These are phyloP conservation scores for Blastomyces emzantsi DNA, from an alignment of 2,329 filamentous ascomycete species.

Conservation along the genomic window DNA sequence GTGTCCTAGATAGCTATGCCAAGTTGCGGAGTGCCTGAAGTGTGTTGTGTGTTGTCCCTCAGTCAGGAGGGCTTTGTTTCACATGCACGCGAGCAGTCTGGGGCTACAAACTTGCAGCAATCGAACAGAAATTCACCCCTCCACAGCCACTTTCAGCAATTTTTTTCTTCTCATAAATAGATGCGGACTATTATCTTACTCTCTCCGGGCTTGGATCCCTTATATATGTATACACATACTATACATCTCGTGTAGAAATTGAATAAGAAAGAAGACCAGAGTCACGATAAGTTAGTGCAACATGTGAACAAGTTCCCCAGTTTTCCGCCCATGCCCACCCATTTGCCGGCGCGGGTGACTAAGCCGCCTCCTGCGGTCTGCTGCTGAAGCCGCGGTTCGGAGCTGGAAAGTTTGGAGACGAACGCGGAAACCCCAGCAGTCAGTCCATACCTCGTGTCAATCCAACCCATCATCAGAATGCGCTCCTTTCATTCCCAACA, in stretches of 20 bases:
- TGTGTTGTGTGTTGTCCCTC: too few relatives aligned
- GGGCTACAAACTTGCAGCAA: too few relatives aligned
- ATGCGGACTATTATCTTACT: too few relatives aligned
- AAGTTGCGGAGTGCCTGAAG: not conserved
- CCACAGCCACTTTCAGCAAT: too few relatives aligned
- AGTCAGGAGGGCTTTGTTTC: too few relatives aligned
- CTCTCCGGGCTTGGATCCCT: too few relatives aligned
- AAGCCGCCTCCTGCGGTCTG: not conserved
- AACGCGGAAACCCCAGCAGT: too few relatives aligned
- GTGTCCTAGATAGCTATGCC: not conserved
- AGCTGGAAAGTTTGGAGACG: not conserved
- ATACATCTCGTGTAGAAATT: not conserved
- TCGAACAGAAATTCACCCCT: too few relatives aligned
- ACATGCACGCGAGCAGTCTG: too few relatives aligned
- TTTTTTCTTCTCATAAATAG: too few relatives aligned
- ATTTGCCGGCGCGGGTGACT: not conserved
- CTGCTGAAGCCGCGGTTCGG: constrained; percentile 1
- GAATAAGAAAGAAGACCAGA: too few relatives aligned
- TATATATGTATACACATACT: not conserved
- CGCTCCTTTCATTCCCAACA: not conserved
- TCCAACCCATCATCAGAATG: not conserved
- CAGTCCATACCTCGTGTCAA: not conserved
- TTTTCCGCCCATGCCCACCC: too few relatives aligned
- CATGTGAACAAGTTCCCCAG: not conserved
- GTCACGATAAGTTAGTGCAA: not conserved